Evolutionary conservation across 257 asterid species (phyloP).

Genomic region (Plantago major): DNA sequence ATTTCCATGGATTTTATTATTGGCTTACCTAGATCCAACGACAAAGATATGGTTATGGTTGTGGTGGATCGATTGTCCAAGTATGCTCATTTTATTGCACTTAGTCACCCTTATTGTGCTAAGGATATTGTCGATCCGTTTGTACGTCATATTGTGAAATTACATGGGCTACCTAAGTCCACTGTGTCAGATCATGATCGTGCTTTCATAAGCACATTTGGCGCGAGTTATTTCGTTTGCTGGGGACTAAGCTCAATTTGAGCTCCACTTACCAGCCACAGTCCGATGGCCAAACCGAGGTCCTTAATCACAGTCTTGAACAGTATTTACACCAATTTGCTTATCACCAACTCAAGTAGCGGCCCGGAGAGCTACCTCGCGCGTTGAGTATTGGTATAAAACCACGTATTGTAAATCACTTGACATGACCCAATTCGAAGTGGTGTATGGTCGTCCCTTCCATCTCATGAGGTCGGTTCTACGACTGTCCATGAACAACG

Average conservation of each 20-base stretch:
- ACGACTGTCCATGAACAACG: too few species aligned
- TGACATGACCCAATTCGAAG: neutral
- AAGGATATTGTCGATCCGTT: neutral
- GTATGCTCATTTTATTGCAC: neutral
- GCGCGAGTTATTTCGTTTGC: neutral
- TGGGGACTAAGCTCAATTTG: neutral
- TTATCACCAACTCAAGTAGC: neutral
- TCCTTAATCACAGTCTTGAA: neutral
- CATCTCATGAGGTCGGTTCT: too few species aligned
- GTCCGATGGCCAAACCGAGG: neutral
- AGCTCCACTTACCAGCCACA: neutral
- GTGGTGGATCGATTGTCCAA: neutral
- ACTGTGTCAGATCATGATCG: neutral
- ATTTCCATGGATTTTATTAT: neutral
- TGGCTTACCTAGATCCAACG: neutral
- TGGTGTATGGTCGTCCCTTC: neutral
- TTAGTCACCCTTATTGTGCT: neutral
- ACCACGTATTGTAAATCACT: neutral
- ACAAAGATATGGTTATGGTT: neutral
- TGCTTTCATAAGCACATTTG: neutral
- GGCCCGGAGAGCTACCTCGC: neutral
- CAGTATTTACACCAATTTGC: neutral
- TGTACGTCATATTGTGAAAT: neutral
- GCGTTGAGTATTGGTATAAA: conserved; percentile 3
- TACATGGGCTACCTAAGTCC: neutral